Base-by-base conservation (phyloP, 495 filamentous ascomycete species). In the Eremomyces bilateralis region DNA sequence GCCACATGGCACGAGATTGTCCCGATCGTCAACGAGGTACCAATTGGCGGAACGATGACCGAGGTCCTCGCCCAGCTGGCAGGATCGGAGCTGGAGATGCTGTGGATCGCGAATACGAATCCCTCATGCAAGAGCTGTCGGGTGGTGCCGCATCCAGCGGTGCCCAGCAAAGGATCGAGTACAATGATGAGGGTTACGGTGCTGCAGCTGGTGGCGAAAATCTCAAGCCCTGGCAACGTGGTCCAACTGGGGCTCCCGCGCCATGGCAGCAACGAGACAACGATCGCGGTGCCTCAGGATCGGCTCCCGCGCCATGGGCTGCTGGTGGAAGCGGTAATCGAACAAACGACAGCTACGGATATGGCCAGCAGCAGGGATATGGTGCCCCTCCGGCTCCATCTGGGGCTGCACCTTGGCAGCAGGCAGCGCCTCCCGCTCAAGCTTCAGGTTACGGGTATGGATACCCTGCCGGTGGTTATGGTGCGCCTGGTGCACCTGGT, bases 111-210 rank as follows among this genome's bases (percentile, higher is more conserved):
- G 88, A 94, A 58, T 84, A 91, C 51, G 81, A 94, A 68, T 76
- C 85, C 78, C 80, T 97, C 51, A 90, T 97, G 81, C 73, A 85
- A 69, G 88, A 94, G 65, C 64, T 97, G 39, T 81, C 77, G 45
- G 83, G 82, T 36, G 76, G 73, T 42, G 63, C 57, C 22, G 61
- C 64, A 40, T 71, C 65, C 25, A 66, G 73, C 31, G 67, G 67
- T 32, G 71, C 76, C 45, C 76, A 76, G 44, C 78, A 38, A 20
- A 29, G 73, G 38, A 91, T 94, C 44, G 88, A 94, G 64, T 58
- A 60, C 36, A 63, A 57, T 21, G 42, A 40, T 31, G 60, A 56
- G 20, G 48, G 47, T 16, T 43, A 50, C 27, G 58, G 59, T 31
- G 47, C 53, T 28, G 40, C 35, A 31, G 53, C 51, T 29, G 60